Evolutionary conservation across 139 green algal genomes (phyloP), one percentile per base, ranked within the genome.

Genomic region (Nannochloris sp.): DNA sequence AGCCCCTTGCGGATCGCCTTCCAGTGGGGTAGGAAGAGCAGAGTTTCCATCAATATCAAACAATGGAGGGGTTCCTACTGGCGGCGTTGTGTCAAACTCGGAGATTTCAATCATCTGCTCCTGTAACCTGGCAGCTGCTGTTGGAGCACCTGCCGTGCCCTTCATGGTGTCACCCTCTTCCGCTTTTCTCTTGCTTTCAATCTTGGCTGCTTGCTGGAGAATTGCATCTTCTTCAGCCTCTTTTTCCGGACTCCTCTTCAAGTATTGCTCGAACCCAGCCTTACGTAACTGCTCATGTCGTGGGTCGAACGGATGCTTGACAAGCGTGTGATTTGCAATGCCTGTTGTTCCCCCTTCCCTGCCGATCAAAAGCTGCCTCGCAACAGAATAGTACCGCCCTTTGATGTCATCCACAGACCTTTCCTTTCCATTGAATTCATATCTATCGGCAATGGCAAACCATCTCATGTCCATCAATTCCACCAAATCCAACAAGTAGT

Each of bases 361-460:
- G 4, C 72, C 73, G 10, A 86, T 57, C 55, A 91, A 61, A 66
- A 96, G 76, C 51, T 81, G 65, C 15, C 87, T 75, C 0, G 87
- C 87, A 6, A 96, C 74, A 14, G 46, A 23, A 63, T 93, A 96
- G 71, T 96, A 96, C 36, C 88, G 78, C 44, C 79, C 85, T 72
- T 95, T 95, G 3, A 96, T 64, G 71, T 96, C 90, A 58, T 96
- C 90, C 27, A 92, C 46, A 44, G 27, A 81, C 12, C 88, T 74
- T 5, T 61, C 53, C 2, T 71, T 67, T 5, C 71, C 77, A 21
- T 65, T 58, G 21, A 54, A 66, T 5, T 66, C 23, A 57, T 92
- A 96, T 75, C 87, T 69, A 71, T 96, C 89, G 2, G 71, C 75
- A 34, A 96, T 87, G 19, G 88, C 75, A 18, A 83, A 44, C 61